Base-by-base conservation (phyloP, 1,139 yeast species). In the Meyerozyma elateridarum region DNA sequence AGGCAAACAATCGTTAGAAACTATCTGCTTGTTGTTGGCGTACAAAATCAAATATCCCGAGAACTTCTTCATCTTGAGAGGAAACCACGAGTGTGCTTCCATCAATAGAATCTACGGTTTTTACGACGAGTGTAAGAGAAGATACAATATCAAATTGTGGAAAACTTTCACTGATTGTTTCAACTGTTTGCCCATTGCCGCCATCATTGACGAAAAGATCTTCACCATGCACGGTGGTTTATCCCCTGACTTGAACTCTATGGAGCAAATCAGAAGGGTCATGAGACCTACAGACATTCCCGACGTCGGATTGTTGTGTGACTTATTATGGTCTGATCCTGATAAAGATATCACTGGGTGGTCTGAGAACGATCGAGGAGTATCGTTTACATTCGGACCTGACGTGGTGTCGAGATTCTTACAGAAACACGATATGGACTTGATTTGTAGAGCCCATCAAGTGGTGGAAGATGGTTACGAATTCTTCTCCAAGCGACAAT, bases 241-340 rank as follows among this genome's bases (percentile, higher is more conserved):
- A 49, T 85, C 95, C 20, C 98, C 98, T 32, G 96, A 89, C 64
- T 77, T 91, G 59, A 89, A 87, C 67, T 79, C 94, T 35, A 87
- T 91, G 97, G 96, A 89, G 61, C 97, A 91, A 65, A 89, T 91
- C 53, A 83, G 96, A 70, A 79, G 96, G 57, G 95, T 91, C 43
- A 89, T 88, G 96, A 81, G 98, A 65, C 97, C 97, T 43, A 91
- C 97, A 28, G 97, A 91, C 68, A 88, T 91, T 51, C 97, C 98
- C 33, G 97, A 91, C 61, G 93, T 85, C 41, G 96, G 98, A 19
- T 73, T 91, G 52, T 73, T 91, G 48, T 89, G 96, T 67, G 98
- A 91, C 63, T 74, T 91, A 58, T 73, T 89, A 51, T 91, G 98
- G 98, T 84, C 96, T 4, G 98, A 91, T 60, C 98, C 98, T 20